Evolutionary conservation across 2,329 filamentous ascomycete genomes (phyloP).

Genomic region (Sclerotinia sclerotiorum): DNA sequence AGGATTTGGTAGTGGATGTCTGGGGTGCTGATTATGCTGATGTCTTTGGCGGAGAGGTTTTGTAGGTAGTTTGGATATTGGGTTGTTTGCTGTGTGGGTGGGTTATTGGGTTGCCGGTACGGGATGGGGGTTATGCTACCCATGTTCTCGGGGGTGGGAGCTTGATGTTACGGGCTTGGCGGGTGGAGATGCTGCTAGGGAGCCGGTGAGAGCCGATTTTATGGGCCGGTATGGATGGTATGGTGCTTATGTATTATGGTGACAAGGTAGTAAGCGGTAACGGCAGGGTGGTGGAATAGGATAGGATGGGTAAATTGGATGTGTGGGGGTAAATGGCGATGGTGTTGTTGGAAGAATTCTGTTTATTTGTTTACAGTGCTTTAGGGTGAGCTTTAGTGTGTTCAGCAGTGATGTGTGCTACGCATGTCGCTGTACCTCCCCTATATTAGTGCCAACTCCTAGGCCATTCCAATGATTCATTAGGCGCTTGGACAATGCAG

Average conservation of each 20-base stretch:
- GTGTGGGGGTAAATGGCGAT: background rate
- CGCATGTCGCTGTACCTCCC: background rate
- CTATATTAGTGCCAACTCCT: background rate
- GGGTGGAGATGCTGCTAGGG: background rate
- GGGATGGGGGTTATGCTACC: constrained; percentile 29
- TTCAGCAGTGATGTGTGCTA: background rate
- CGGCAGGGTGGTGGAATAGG: background rate
- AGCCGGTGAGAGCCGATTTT: background rate
- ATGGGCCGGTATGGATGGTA: background rate
- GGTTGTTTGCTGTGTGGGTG: constrained; percentile 56
- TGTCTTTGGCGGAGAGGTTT: constrained; percentile 66
- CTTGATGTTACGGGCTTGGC: background rate
- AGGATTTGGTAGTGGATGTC: constrained; percentile 64
- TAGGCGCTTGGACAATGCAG: background rate
- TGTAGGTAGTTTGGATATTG: constrained; percentile 72
- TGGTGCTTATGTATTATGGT: background rate
- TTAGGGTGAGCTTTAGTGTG: background rate
- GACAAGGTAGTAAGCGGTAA: background rate
- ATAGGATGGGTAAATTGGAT: constrained; percentile 8
- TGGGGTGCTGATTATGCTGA: constrained; percentile 65
- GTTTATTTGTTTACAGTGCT: background rate
- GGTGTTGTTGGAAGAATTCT: background rate
- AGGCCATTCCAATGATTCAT: background rate
- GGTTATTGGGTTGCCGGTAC: constrained; percentile 84
- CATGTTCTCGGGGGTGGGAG: constrained; percentile 26